Base-by-base conservation (phyloP, 768 basidiomycete genomes). In the Ephemerocybe angulata region DNA sequence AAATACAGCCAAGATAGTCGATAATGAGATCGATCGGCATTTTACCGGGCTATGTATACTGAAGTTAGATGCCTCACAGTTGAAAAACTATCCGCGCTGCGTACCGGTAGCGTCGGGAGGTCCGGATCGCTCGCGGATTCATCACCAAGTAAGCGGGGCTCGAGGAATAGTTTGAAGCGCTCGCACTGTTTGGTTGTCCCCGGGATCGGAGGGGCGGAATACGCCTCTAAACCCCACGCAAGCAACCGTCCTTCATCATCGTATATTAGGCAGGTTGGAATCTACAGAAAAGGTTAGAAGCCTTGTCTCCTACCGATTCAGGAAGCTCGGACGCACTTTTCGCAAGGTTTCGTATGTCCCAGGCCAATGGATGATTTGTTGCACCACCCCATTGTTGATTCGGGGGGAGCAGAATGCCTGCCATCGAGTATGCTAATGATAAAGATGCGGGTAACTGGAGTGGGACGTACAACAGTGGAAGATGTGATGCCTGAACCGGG, bases 151-250 rank as follows among this genome's bases (percentile, higher is more conserved):
- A 83, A 88, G 51, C 80, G 81, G 2, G 93, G 92, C 63, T 93
- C 90, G 54, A 95, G 75, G 68, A 90, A 91, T 50, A 94, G 73
- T 64, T 94, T 94, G 76, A 93, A 95, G 78, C 79, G 80, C 68
- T 81, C 80, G 58, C 79, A 80, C 54, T n/a, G n/a, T n/a, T 76
- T 70, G 15, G 70, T 73, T 10, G 82, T 83, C 6, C 90, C 88
- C 2, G 80, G 75, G 71, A 85, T 79, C 3, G 83, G 82, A 21
- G 81, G 80, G 2, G 87, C 81, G 61, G 88, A 90, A 74, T 93
- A 92, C 3, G 92, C 92, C 72, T 93, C 88, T 47, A 93, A 70
- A 1, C 92, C 91, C 91, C 92, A 94, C 4, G 88, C 86, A 24
- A 90, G 62, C 1, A 93, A 84, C 57, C 79, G 79, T 0, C 90